A percentile compares a stretch with the other conserved stretches of the same genome.
These are phyloP conservation scores for Heimioporus sp. DNA, from an alignment of 768 basidiomycete genomes.

Conservation along the genomic window DNA sequence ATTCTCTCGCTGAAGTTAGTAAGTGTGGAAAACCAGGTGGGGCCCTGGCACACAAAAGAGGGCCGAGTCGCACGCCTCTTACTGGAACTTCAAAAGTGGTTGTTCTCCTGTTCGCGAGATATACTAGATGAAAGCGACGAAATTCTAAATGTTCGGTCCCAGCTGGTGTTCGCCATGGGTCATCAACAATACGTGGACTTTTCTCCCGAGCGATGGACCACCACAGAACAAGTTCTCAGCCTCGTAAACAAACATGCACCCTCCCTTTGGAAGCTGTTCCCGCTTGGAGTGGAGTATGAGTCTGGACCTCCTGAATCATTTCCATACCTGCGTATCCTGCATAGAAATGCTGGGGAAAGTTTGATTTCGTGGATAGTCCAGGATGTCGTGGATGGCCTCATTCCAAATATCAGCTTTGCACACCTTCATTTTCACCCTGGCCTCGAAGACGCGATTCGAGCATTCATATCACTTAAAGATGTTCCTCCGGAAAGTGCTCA, in stretches of 20 bases:
- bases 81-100: too few species aligned
- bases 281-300: slow-evolving; percentile 10
- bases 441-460: slow-evolving; percentile 5
- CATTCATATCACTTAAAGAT: slow-evolving; percentile 16
- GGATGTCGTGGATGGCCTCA: slow-evolving; percentile 5
- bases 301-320: slow-evolving; percentile 5
- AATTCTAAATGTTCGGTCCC: slow-evolving; percentile 37
- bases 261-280: not conserved
- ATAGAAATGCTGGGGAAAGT: slow-evolving; percentile 1
- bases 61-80: too few species aligned
- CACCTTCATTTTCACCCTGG: not conserved
- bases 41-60: too few species aligned
- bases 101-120: too few species aligned
- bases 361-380: slow-evolving; percentile 8
- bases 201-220: slow-evolving; percentile 43
- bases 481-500: not conserved
- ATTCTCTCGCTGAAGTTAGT: too few species aligned
- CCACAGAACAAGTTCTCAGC: slow-evolving; percentile 30
- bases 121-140: too few species aligned
- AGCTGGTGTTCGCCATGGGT: slow-evolving; percentile 47
- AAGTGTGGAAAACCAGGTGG: too few species aligned
- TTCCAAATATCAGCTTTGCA: slow-evolving; percentile 5
- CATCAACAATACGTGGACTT: slow-evolving; percentile 35
- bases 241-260: slow-evolving; percentile 14
- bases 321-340: slow-evolving; percentile 12